These are phyloP conservation scores for Malus asiatica DNA, from an alignment of 306 rosid species.

Conservation along the genomic window DNA sequence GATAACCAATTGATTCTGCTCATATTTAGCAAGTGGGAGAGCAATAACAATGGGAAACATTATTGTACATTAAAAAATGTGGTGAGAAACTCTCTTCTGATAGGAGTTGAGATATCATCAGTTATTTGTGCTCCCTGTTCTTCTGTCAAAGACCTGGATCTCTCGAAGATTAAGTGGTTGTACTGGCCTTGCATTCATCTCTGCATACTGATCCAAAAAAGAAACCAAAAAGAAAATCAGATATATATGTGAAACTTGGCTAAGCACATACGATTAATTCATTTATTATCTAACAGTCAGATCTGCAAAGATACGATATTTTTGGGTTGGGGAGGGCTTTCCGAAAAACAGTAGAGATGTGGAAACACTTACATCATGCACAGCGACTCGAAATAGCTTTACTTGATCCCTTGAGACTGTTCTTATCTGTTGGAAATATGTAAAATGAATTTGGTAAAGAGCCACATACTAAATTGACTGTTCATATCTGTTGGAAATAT, in stretches of 20 bases:
- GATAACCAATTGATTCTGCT: too few species aligned
- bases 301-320: too few species aligned
- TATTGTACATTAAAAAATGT: not conserved
- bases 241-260: too few species aligned
- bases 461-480: not conserved
- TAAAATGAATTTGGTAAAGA: not conserved
- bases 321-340: not conserved
- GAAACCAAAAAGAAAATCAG: not conserved
- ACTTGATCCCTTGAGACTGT: slow-evolving; percentile 24
- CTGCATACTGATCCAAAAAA: slow-evolving; percentile 14
- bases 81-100: not conserved
- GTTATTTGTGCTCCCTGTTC: not conserved
- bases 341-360: not conserved
- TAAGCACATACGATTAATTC: not conserved
- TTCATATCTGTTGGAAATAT: slow-evolving; percentile 1
- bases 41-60: too few species aligned
- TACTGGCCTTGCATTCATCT: slow-evolving; percentile 35
- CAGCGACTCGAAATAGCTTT: slow-evolving; percentile 12
- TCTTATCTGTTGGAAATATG: not conserved
- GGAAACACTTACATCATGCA: slow-evolving; percentile 22
- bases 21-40: too few species aligned
- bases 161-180: slow-evolving; percentile 22
- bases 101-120: not conserved
- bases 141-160: slow-evolving; percentile 2
- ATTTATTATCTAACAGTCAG: too few species aligned